These are phyloP conservation scores for Collybia sp. DNA, from an alignment of 768 basidiomycete genomes.

Conservation along the genomic window DNA sequence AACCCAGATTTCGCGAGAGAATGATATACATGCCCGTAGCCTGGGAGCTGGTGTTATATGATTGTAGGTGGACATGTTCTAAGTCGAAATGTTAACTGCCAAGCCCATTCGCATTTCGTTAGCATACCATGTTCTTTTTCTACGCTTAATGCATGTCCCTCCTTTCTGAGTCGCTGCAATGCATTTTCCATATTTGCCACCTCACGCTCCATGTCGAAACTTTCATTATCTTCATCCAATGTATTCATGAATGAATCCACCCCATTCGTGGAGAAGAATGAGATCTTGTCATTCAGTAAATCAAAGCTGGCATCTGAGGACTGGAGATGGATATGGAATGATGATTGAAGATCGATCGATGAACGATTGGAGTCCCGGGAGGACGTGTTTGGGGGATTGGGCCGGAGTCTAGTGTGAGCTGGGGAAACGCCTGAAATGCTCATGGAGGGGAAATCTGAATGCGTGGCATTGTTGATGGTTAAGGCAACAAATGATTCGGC, in stretches of 20 bases:
- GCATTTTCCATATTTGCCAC: conserved; percentile 17
- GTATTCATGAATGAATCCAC: conserved; percentile 28
- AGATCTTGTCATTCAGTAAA: conserved; percentile 47
- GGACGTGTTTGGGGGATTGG: conserved; percentile 14
- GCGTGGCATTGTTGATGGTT: conserved; percentile 15
- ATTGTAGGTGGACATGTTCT: too few species aligned
- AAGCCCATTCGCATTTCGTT: too few species aligned
- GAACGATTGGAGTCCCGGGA: conserved; percentile 26
- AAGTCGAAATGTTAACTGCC: too few species aligned
- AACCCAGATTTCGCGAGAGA: too few species aligned
- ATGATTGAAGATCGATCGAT: conserved; percentile 42
- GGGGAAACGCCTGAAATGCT: conserved; percentile 14
- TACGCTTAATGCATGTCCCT: conserved; percentile 4
- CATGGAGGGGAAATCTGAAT: conserved; percentile 19
- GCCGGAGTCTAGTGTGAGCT: conserved; percentile 17
- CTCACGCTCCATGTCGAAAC: conserved; percentile 29
- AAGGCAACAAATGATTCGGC: conserved; percentile 19
- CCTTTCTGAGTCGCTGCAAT: not conserved
- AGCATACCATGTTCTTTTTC: conserved; percentile 3
- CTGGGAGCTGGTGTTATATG: too few species aligned
- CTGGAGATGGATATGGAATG: conserved; percentile 42
- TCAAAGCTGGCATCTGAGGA: conserved; percentile 46
- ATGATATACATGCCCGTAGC: too few species aligned
- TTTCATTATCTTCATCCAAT: conserved; percentile 30
- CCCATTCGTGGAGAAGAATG: conserved; percentile 33